Base-by-base conservation (phyloP, 2,329 filamentous ascomycete species). In the Penicillium brasilianum region DNA sequence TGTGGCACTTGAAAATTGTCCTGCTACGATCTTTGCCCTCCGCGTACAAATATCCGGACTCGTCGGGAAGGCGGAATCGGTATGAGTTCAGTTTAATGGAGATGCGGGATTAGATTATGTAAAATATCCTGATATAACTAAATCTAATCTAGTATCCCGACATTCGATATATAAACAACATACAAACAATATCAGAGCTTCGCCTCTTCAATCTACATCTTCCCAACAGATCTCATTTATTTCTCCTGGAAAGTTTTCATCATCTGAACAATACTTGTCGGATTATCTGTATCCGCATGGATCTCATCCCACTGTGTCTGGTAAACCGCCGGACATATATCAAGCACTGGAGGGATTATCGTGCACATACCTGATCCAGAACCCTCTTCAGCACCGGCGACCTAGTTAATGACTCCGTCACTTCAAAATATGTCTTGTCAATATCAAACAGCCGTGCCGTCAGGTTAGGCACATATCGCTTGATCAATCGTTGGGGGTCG, bases 391-490 rank as follows among this genome's bases (percentile, higher is more conserved):
- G 22, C 25, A 49, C 46, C 22, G 46, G 46, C 46, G 44, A 48
- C n/a, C 44, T 25, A 25, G 44, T 48, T 18, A 48, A 48, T 11
- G 44, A 48, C 44, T 48, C 44, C 11, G 44, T 48, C 18, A 48
- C 44, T 85, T 97, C 92, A 80, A 98, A 97, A 82, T 98, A 98
- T 81, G 97, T 93, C 84, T 92, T 95, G 60, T 92, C 96, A 66
- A 97, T 82, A 76, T 92, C 92, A 76, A 98, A 98, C 14, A 94
- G 94, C 80, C 88, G 88, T 58, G 94, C 94, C 63, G 94, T 97
- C 68, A 98, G 93, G 80, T 98, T 98, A 69, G 94, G 94, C 67
- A 98, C 97, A 81, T 98, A 98, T 81, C 97, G 97, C 72, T 93
- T 94, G 68, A 97, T 87, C 72, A 98, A 82, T 57, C 44, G 43